A percentile compares a stretch with the other conserved stretches of the same genome.
These are phyloP conservation scores for Didymella pinodella DNA, from an alignment of 2,329 filamentous ascomycete genomes.

Conservation along the genomic window DNA sequence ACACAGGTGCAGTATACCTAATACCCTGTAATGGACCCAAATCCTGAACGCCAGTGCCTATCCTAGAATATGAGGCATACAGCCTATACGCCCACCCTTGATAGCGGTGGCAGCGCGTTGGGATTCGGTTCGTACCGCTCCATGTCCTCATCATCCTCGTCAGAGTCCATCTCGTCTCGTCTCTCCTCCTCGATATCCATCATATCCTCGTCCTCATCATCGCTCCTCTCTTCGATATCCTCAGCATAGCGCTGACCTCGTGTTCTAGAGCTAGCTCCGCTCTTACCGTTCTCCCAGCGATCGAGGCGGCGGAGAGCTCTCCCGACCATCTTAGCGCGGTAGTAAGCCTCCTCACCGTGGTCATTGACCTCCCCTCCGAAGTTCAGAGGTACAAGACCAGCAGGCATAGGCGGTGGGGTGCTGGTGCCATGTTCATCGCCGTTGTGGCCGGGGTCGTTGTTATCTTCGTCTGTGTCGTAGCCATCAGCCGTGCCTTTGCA, in stretches of 20 bases:
- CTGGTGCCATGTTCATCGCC: constrained; percentile 44
- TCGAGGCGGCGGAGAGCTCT: constrained; percentile 70
- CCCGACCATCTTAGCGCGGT: constrained; percentile 71
- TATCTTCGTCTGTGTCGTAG: constrained; percentile 58
- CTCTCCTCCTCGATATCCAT: constrained; percentile 33
- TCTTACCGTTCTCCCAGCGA: constrained; percentile 68
- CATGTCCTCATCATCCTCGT: constrained; percentile 44
- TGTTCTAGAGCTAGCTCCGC: constrained; percentile 19
- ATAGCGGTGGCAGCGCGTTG: background rate
- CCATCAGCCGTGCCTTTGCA: constrained; percentile 59
- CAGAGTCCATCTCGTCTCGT: constrained; percentile 43
- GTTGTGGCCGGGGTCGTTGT: constrained; percentile 48
- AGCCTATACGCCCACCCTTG: constrained; percentile 2
- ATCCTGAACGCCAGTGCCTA: background rate
- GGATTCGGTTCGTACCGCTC: constrained; percentile 22
- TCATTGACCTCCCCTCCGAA: constrained; percentile 69
- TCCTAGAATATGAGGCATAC: background rate
- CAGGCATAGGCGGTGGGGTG: constrained; percentile 47
- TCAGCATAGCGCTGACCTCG: constrained; percentile 9
- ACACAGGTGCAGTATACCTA: background rate
- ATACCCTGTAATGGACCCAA: background rate
- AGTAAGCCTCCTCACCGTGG: constrained; percentile 76
- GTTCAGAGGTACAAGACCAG: constrained; percentile 67
- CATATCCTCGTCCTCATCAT: constrained; percentile 45
- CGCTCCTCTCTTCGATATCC: constrained; percentile 12